Evolutionary conservation across 2,329 filamentous ascomycete species (phyloP), one percentile per base, ranked within the genome.

Genomic region (Amphichorda felina): DNA sequence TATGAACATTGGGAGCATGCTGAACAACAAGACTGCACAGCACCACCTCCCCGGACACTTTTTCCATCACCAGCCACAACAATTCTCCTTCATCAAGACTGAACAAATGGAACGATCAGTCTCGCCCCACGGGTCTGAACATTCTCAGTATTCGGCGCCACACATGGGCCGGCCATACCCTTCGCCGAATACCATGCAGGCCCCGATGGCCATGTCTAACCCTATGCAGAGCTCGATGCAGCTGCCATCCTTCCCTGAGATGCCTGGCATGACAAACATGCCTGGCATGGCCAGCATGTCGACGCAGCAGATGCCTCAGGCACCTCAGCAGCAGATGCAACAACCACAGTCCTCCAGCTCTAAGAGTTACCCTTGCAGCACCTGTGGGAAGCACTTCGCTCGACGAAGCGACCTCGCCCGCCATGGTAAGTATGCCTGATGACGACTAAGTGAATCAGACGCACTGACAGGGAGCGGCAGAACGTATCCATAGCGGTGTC

Each of bases 401-500:
- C 71, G 91, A 50, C 74, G 91, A 45, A 96, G 89, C 60, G 91
- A 98, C 62, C 75, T 96, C 35, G 86, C 88, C 43, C 76, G 91
- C 50, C 91, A 98, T 61, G 89, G 89, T 95, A 75, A 57, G 81
- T 60, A 21, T n/a, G n/a, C n/a, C n/a, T n/a, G n/a, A n/a, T n/a
- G n/a, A n/a, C n/a, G n/a, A n/a, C n/a, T n/a, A n/a, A n/a, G 21
- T 24, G 21, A 6, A 10, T 24, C 10, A 10, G 10, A 10, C 6
- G 21, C 10, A 10, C 21, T 24, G 10, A 24, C 21, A 24, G 21
- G 10, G 27, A 33, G 27, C 54, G 57, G 44, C 48, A 95, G 89
- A 96, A 63, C 85, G 91, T 31, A 98, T 98, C 45, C 91, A 98
- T 60, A 94, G 79, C 41, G 89, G 89, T 31, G 72, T 88, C 39